Conservation (phyloP, 805 yeast genomes). For the Barnettozyma wickerhamii region DNA sequence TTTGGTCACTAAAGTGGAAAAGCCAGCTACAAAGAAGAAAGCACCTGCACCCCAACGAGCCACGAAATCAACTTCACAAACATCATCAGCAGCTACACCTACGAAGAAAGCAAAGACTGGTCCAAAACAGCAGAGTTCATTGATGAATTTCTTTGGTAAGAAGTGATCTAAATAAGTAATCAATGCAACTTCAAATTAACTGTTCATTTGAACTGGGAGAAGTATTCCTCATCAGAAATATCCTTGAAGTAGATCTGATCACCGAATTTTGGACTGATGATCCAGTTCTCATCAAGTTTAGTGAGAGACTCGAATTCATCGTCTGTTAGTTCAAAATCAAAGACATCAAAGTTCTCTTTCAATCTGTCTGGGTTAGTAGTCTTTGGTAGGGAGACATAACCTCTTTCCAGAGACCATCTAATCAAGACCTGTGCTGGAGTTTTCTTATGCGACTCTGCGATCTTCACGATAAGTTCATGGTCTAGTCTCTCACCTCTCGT, state of each 20-base stretch:
- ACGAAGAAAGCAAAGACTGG: conserved; percentile 22
- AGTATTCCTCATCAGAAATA: conserved; percentile 9
- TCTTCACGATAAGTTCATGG: conserved; percentile 45
- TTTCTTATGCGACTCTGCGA: conserved; percentile 45
- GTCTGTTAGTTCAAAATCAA: conserved; percentile 1
- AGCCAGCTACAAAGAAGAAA: conserved; percentile 18
- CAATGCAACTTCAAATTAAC: too few species aligned
- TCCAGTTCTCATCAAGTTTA: conserved; percentile 9
- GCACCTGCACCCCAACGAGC: conserved; percentile 18
- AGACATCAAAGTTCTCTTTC: conserved; percentile 49
- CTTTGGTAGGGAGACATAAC: conserved; percentile 67
- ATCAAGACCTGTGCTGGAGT: conserved; percentile 60
- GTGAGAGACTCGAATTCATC: conserved; percentile 1
- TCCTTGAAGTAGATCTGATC: conserved; percentile 8
- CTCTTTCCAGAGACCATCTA: conserved; percentile 70
- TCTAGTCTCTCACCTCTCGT: conserved; percentile 54
- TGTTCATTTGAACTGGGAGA: too few species aligned
- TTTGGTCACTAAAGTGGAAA: conserved; percentile 33
- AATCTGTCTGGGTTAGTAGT: conserved; percentile 50
- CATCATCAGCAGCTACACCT: conserved; percentile 3
- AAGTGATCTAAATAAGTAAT: conserved; percentile 21
- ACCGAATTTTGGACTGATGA: conserved; percentile 4
- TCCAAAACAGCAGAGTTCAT: conserved; percentile 37
- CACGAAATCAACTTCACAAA: conserved; percentile 4
- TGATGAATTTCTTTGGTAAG: conserved; percentile 46